Base-by-base conservation (phyloP, 371 early-diverging fungal genomes). In the Mucor racemosus region DNA sequence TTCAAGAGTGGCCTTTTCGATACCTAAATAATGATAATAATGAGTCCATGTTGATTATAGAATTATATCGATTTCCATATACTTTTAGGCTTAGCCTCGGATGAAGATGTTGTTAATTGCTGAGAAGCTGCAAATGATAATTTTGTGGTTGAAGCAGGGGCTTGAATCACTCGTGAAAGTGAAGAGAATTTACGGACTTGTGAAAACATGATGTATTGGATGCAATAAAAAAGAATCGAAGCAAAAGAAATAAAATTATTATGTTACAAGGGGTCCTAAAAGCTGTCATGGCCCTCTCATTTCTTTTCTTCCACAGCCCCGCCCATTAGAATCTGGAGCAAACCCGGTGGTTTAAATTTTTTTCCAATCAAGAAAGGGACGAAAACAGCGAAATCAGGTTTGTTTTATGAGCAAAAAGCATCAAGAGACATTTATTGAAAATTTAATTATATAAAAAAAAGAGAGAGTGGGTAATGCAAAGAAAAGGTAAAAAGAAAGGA, bases 1-100 rank as follows among this genome's bases (percentile, higher is more conserved):
- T 8, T 34, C 42, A 15, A 78, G 67, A 21, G 76, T 78, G 21
- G 65, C 64, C 44, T 67, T 60, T 53, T 75, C 74, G 35, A 78
- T 65, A 21, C 40, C 75, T 75, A 64, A 13, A 38, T 35, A 5
- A 26, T 26, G 26, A 26, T 26, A 50, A 11, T 11, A 21, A 50
- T 50, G 11, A 8, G 5, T 38, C 1, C 4, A 50, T 50, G 50
- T 50, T 19, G 21, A 50, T 21, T 11, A 10, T 26, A 8, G 5
- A 5, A 40, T 15, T 44, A 17, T 44, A 26, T 7, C 17, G 44
- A 44, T 44, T 7, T 38, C 7, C 26, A 26, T 2, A 0, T 50
- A 50, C 50, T 50, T 33, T 50, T 50, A 21, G 38, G 9, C 4
- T 38, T 7, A 38, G 38, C 11, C 5, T 44, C 13, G 19, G 42